phyloP scores from a whole-genome alignment of 1,139 yeast genomes.

The Yamadazyma membranifaciens region DNA sequence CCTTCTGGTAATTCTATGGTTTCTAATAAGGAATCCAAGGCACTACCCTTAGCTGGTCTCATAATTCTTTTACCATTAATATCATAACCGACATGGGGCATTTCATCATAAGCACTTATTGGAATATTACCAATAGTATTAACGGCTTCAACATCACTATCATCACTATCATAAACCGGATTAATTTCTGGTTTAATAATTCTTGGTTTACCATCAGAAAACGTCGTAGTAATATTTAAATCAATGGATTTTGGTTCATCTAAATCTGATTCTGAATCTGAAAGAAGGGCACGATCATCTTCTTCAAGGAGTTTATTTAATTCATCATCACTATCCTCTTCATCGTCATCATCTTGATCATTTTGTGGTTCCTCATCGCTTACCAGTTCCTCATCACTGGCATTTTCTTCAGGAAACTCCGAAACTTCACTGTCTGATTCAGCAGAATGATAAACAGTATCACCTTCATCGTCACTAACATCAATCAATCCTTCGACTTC shows the following conservation, averaged over 20 bases:
- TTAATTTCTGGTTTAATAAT: conserved; percentile 83
- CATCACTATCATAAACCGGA: conserved; percentile 92
- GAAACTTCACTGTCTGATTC: conserved; percentile 25
- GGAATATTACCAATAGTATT: conserved; percentile 96
- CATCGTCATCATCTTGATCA: conserved; percentile 23
- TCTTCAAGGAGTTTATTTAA: conserved; percentile 54
- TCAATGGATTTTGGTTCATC: conserved; percentile 51
- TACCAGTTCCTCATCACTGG: conserved; percentile 27
- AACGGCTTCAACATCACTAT: conserved; percentile 77
- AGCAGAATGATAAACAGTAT: conserved; percentile 24
- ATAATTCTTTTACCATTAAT: conserved; percentile 96
- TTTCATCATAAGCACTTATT: conserved; percentile 87
- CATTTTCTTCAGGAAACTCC: conserved; percentile 13
- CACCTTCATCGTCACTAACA: conserved; percentile 30
- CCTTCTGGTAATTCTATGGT: conserved; percentile 94
- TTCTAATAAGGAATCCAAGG: conserved; percentile 85
- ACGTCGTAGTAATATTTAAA: conserved; percentile 46
- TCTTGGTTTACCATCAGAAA: conserved; percentile 80
- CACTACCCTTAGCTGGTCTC: conserved; percentile 98
- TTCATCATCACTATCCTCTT: conserved; percentile 54
- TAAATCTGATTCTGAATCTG: conserved; percentile 31
- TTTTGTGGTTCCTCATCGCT: conserved; percentile 22
- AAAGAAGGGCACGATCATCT: conserved; percentile 35
- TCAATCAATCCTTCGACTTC: conserved; percentile 29
- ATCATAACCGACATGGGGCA: conserved; percentile 97